Conservation (phyloP, 2,329 filamentous ascomycete species). For the Ilyonectria destructans region DNA sequence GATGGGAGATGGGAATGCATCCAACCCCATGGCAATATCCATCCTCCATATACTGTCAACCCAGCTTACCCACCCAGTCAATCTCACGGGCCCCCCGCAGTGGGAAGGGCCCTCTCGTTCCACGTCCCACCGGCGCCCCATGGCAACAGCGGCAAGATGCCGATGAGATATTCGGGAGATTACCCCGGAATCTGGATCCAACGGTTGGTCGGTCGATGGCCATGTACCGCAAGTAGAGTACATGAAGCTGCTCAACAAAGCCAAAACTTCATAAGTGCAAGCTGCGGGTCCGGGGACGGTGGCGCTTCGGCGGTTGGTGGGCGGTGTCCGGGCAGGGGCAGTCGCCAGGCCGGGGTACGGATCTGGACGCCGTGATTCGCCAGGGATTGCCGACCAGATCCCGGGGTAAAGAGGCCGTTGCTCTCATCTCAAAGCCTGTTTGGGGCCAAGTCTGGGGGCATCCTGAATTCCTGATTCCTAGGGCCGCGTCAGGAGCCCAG, state of each 20-base stretch:
- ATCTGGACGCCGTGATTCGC: slow-evolving; percentile 37
- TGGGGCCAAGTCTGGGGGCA: neutral
- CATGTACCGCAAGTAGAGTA: slow-evolving; percentile 21
- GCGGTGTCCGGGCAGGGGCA: slow-evolving; percentile 20
- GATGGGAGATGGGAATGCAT: no score
- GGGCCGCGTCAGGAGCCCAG: neutral
- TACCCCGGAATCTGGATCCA: slow-evolving; percentile 23
- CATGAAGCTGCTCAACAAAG: neutral
- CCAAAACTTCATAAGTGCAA: neutral
- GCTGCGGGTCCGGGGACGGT: slow-evolving; percentile 25
- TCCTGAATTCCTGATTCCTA: neutral
- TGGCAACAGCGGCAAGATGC: neutral
- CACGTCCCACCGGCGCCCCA: neutral
- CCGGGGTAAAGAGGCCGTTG: slow-evolving; percentile 37
- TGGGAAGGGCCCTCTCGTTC: neutral
- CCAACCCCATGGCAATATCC: no score
- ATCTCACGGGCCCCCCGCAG: neutral
- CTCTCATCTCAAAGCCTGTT: neutral
- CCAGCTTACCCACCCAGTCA: neutral
- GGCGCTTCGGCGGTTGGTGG: slow-evolving; percentile 17
- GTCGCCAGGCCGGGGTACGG: slow-evolving; percentile 17
- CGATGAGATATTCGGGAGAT: slow-evolving; percentile 9
- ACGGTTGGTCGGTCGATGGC: neutral
- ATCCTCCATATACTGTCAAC: no score
- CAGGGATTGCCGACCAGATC: slow-evolving; percentile 40